phyloP scores from a whole-genome alignment of 1,139 yeast genomes.

The Blastobotrys proliferans region DNA sequence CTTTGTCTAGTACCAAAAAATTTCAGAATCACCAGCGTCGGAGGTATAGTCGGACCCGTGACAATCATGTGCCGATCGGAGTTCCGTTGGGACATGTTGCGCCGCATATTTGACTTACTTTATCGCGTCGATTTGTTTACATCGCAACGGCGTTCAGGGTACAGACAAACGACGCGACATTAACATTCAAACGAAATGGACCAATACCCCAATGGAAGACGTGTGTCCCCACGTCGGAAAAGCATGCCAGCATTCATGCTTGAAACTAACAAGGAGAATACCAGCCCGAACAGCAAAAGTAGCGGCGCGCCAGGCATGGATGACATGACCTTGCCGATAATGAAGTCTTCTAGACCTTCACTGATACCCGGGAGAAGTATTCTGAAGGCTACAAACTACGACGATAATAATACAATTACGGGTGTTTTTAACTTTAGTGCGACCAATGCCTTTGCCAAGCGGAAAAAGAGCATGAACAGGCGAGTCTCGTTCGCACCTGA shows the following conservation, averaged over 20 bases:
- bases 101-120: too few relatives aligned
- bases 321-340: conserved; percentile 16
- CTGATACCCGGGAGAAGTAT: conserved; percentile 18
- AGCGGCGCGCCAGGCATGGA: conserved; percentile 1
- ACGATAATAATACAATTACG: conserved; percentile 19
- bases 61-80: too few relatives aligned
- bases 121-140: neutral
- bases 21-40: too few relatives aligned
- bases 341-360: conserved; percentile 13
- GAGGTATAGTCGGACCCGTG: too few relatives aligned
- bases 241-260: conserved; percentile 17
- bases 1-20: too few relatives aligned
- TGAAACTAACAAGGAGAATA: conserved; percentile 14
- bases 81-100: too few relatives aligned
- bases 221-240: conserved; percentile 13
- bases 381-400: conserved; percentile 15
- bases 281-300: conserved; percentile 4
- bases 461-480: conserved; percentile 12
- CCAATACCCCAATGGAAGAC: conserved; percentile 1
- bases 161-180: neutral
- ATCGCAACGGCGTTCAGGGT: neutral
- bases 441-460: conserved; percentile 5
- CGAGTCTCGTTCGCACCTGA: conserved; percentile 17
- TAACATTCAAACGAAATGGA: neutral
- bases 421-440: conserved; percentile 12